These are phyloP conservation scores for Kodamaea fukazawae DNA, from an alignment of 805 yeast genomes.

Conservation along the genomic window DNA sequence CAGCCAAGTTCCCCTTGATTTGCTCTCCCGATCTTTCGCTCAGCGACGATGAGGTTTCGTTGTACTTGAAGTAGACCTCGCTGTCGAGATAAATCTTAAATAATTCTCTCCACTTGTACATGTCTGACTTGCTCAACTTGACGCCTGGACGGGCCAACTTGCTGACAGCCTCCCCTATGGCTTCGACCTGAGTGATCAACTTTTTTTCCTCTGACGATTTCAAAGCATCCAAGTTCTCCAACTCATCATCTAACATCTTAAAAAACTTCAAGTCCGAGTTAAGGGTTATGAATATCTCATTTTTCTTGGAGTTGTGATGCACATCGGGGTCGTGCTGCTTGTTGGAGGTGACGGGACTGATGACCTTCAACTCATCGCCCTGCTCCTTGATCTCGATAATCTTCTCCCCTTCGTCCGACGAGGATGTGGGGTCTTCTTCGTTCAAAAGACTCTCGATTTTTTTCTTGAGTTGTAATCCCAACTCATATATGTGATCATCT, in stretches of 20 bases:
- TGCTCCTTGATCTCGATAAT: constrained; percentile 21
- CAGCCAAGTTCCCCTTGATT: constrained; percentile 41
- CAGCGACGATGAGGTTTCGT: constrained; percentile 39
- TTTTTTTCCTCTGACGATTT: constrained; percentile 41
- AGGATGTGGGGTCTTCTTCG: constrained; percentile 10
- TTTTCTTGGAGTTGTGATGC: constrained; percentile 14
- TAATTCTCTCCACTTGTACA: constrained; percentile 68
- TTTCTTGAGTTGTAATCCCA: constrained; percentile 27
- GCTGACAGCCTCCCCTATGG: constrained; percentile 39
- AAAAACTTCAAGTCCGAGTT: constrained; percentile 61
- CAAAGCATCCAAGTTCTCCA: constrained; percentile 47
- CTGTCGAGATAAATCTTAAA: constrained; percentile 64
- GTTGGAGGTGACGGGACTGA: constrained; percentile 25
- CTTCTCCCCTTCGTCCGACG: constrained; percentile 4
- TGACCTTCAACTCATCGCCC: constrained; percentile 24
- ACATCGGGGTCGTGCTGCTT: constrained; percentile 2
- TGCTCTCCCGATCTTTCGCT: constrained; percentile 47
- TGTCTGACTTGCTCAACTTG: constrained; percentile 41
- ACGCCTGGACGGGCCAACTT: constrained; percentile 36
- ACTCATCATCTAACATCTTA: constrained; percentile 53
- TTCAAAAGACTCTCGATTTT: constrained; percentile 25
- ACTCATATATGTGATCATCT: constrained; percentile 33
- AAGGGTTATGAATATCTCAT: constrained; percentile 42
- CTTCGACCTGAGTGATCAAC: constrained; percentile 42
- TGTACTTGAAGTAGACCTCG: constrained; percentile 58